These are phyloP conservation scores for Inga oerstediana DNA, from an alignment of 306 rosid species.

Conservation along the genomic window DNA sequence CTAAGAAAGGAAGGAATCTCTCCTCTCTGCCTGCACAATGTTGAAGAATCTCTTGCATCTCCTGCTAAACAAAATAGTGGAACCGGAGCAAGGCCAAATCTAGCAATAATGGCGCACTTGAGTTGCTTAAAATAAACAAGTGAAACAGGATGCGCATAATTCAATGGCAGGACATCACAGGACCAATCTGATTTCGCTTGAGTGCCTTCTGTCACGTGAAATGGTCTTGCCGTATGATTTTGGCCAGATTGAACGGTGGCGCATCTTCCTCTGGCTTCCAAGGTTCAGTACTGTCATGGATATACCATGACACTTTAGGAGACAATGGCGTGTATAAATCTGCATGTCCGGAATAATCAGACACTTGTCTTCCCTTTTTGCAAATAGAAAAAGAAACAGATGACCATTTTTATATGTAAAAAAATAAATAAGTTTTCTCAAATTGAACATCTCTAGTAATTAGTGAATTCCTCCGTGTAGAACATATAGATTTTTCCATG, in stretches of 20 bases:
- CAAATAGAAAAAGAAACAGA: background rate
- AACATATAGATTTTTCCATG: background rate
- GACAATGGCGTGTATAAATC: slow-evolving; percentile 71
- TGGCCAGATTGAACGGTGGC: slow-evolving; percentile 45
- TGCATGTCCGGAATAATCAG: slow-evolving; percentile 38
- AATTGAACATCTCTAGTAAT: slow-evolving; percentile 16
- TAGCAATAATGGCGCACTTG: background rate
- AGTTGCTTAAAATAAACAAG: slow-evolving; percentile 21
- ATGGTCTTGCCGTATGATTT: slow-evolving; percentile 67
- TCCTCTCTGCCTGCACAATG: slow-evolving; percentile 35
- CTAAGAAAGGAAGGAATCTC: slow-evolving; percentile 8
- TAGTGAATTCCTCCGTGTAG: slow-evolving; percentile 9
- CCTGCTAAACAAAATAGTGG: background rate
- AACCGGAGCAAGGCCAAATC: slow-evolving; percentile 2
- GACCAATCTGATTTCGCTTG: slow-evolving; percentile 20
- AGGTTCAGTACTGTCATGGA: slow-evolving; percentile 58
- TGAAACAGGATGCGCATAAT: slow-evolving; percentile 1
- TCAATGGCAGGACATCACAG: slow-evolving; percentile 1
- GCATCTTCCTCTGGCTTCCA: slow-evolving; percentile 80
- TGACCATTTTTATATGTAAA: background rate
- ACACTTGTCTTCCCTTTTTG: background rate
- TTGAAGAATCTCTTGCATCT: slow-evolving; percentile 14
- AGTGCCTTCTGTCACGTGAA: slow-evolving; percentile 51
- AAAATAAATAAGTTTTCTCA: background rate
- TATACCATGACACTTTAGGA: slow-evolving; percentile 77